Evolutionary conservation across 352 stramenopile species (phyloP).

Genomic region (Phytophthora ramorum): DNA sequence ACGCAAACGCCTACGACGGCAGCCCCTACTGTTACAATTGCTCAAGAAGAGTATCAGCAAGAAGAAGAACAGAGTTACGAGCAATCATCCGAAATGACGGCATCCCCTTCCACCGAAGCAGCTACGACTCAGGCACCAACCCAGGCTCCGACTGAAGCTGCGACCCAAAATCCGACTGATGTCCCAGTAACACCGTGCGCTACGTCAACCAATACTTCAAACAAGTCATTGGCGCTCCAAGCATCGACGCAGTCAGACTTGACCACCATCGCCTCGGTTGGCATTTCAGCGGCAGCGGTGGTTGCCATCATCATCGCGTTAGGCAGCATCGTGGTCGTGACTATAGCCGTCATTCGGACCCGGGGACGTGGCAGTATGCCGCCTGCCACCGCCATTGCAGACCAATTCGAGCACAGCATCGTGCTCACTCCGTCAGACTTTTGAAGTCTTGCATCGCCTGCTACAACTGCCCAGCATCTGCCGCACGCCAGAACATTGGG

Average conservation of each 20-base stretch:
- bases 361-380: conserved; percentile 2
- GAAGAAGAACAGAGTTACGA: background rate
- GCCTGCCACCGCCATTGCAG: background rate
- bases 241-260: conserved; percentile 15
- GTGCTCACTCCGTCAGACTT: conserved; percentile 34
- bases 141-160: background rate
- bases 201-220: background rate
- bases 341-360: conserved; percentile 18
- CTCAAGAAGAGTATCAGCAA: conserved; percentile 4
- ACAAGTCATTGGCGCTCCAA: conserved; percentile 11
- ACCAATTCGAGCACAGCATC: conserved; percentile 25
- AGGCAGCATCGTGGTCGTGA: conserved; percentile 23
- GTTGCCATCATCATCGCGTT: conserved; percentile 27
- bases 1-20: conserved; percentile 1
- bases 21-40: background rate
- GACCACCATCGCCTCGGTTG: conserved; percentile 11
- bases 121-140: background rate
- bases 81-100: background rate
- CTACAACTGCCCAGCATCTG: too few species aligned
- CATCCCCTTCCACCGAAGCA: background rate
- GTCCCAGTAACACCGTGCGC: conserved; percentile 7
- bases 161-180: conserved; percentile 4
- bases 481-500: background rate
- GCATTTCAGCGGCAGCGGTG: conserved; percentile 27
- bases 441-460: conserved; percentile 3